phyloP scores from a whole-genome alignment of 345 rosid genomes.

The Populus nigra region DNA sequence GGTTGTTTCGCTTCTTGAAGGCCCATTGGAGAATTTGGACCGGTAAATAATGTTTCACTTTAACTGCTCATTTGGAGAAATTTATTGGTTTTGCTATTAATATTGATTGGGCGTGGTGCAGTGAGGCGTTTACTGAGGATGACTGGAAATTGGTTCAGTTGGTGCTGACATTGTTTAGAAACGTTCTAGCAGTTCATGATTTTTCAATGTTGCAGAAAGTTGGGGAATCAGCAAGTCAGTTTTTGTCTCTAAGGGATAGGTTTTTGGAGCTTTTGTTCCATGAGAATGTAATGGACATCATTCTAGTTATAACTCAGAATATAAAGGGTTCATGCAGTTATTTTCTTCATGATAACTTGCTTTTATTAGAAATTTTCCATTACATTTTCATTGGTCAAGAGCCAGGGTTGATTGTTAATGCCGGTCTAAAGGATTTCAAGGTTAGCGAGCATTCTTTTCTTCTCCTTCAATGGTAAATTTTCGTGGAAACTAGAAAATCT shows the following conservation, averaged over 20 bases:
- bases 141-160: conserved; percentile 98
- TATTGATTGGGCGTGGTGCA: conserved; percentile 18
- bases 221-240: conserved; percentile 59
- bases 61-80: background rate
- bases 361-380: conserved; percentile 70
- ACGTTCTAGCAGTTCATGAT: conserved; percentile 84
- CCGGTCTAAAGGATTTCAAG: conserved; percentile 46
- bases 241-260: conserved; percentile 69
- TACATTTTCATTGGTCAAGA: conserved; percentile 75
- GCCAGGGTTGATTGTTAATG: conserved; percentile 60
- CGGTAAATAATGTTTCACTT: conserved; percentile 33
- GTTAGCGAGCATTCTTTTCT: conserved; percentile 23
- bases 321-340: conserved; percentile 47
- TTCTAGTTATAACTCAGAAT: conserved; percentile 64
- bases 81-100: background rate
- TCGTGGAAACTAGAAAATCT: conserved; percentile 1
- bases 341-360: conserved; percentile 80
- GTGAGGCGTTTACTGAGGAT: conserved; percentile 77
- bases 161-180: conserved; percentile 74
- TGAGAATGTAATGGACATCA: conserved; percentile 80
- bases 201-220: conserved; percentile 62
- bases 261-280: conserved; percentile 71
- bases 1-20: conserved; percentile 70
- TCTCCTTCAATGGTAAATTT: background rate
- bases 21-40: conserved; percentile 79